Percentiles rank a stretch among this genome's conserved stretches.
phyloP scores from a whole-genome alignment of 2,329 filamentous ascomycete species.

The Penicillium sp. region DNA sequence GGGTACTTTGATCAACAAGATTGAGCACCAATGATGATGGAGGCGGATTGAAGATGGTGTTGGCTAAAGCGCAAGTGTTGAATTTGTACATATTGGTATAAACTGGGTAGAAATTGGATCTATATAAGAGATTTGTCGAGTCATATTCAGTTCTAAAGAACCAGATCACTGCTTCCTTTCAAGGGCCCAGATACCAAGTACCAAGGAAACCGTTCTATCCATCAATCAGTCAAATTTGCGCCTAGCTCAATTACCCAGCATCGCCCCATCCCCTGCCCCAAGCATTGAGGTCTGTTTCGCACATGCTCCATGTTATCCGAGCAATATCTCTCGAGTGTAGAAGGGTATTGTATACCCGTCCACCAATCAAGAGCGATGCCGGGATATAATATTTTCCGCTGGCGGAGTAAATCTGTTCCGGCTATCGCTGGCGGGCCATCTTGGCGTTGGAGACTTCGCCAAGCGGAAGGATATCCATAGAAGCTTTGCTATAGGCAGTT shows the following conservation, averaged over 20 bases:
- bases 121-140: background rate
- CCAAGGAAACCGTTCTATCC: background rate
- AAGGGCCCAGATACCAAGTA: too few relatives aligned
- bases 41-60: background rate
- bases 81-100: background rate
- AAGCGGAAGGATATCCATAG: background rate
- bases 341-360: too few relatives aligned
- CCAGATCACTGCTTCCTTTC: too few relatives aligned
- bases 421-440: too few relatives aligned
- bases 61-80: background rate
- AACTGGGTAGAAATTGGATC: background rate
- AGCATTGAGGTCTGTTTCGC: background rate
- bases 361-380: background rate
- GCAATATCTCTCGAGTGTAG: background rate
- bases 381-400: conserved; percentile 1
- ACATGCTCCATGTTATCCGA: background rate
- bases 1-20: conserved; percentile 52
- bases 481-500: background rate
- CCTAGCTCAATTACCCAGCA: background rate
- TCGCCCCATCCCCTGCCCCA: background rate
- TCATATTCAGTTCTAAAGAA: too few relatives aligned
- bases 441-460: too few relatives aligned
- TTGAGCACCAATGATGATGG: conserved; percentile 35
- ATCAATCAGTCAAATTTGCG: background rate
- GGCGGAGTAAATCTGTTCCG: background rate